A percentile compares a stretch with the other conserved stretches of the same genome.
Evolutionary conservation across 164 flowering plant genomes (phyloP).

Genomic region (Cinnamomum micranthum): DNA sequence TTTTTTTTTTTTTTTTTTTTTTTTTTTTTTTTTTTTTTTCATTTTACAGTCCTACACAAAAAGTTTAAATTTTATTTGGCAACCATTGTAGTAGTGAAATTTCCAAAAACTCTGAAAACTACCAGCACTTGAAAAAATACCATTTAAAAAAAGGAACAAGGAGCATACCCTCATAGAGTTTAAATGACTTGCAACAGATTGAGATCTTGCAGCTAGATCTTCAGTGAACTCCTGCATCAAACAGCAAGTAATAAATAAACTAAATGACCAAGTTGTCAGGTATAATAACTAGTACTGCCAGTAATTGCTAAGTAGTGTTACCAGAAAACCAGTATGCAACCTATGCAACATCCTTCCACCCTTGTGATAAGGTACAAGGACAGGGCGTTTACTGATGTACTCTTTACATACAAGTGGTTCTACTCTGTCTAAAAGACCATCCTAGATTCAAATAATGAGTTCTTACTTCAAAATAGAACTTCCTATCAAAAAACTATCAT

Average conservation of each 20-base stretch:
- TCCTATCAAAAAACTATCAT: not conserved
- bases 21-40: no score
- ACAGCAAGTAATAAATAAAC: not conserved
- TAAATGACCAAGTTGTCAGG: not conserved
- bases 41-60: no score
- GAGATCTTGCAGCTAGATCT: no score
- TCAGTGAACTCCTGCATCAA: constrained; percentile 76
- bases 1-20: no score
- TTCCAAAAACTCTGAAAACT: no score
- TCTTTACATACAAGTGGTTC: constrained; percentile 96
- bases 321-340: constrained; percentile 79
- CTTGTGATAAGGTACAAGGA: constrained; percentile 84
- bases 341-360: constrained; percentile 88
- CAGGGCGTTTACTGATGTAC: constrained; percentile 58
- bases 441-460: constrained; percentile 28
- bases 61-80: no score
- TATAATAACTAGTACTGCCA: not conserved
- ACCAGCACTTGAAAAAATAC: no score
- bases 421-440: constrained; percentile 52
- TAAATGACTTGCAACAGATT: no score
- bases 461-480: constrained; percentile 23
- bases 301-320: constrained; percentile 10
- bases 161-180: no score
- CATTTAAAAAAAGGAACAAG: no score
- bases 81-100: no score